Conservation (phyloP, 257 asterid genomes). For the Fraxinus anomala region DNA sequence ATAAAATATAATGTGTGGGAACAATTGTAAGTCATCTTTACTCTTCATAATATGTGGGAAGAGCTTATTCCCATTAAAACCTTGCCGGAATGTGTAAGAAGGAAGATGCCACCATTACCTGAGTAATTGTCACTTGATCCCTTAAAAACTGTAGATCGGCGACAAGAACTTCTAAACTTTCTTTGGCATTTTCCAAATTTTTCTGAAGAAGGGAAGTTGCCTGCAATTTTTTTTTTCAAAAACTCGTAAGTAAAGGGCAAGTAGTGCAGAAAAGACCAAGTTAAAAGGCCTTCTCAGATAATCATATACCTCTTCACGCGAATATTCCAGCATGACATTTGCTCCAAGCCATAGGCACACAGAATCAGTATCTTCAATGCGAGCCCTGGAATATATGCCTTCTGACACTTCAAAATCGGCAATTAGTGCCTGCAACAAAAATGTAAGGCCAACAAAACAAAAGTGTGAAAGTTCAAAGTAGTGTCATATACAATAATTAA, state of each 20-base stretch:
- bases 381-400: constrained; percentile 89
- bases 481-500: not conserved
- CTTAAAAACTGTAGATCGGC: constrained; percentile 85
- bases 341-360: constrained; percentile 98
- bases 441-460: constrained; percentile 8
- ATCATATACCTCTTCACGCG: constrained; percentile 72
- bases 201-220: constrained; percentile 76
- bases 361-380: constrained; percentile 74
- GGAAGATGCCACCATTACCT: constrained; percentile 46
- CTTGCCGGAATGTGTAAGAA: not conserved
- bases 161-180: constrained; percentile 83
- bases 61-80: not conserved
- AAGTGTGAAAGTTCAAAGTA: constrained; percentile 9
- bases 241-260: not conserved
- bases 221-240: constrained; percentile 40
- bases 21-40: not conserved
- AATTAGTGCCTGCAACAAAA: constrained; percentile 59
- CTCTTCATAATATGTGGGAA: not conserved
- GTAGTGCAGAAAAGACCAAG: constrained; percentile 1
- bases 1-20: not conserved
- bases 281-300: constrained; percentile 17
- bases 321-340: constrained; percentile 92
- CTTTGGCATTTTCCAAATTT: constrained; percentile 84
- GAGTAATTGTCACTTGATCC: constrained; percentile 90
- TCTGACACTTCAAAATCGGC: constrained; percentile 96